Conservation (phyloP, 805 yeast genomes). For the Blastobotrys chiropterorum region DNA sequence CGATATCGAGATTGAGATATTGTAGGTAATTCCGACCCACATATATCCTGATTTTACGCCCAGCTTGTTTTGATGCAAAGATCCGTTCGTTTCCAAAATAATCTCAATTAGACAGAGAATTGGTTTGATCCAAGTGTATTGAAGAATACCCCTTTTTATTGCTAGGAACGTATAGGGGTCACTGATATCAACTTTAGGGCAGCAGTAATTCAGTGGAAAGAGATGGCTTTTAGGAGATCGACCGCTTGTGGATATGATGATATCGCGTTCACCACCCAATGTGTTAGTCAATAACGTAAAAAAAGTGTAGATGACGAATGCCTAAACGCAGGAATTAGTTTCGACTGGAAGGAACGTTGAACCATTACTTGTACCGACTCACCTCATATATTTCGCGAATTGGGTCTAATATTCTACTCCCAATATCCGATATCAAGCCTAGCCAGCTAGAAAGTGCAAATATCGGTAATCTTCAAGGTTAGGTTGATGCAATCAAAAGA, state of each 20-base stretch:
- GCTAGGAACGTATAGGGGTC: constrained; percentile 74
- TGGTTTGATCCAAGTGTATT: constrained; percentile 94
- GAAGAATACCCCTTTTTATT: constrained; percentile 81
- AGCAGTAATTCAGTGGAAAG: constrained; percentile 43
- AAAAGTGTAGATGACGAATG: constrained; percentile 91
- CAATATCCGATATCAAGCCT: constrained; percentile 42
- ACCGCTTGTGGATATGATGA: constrained; percentile 65
- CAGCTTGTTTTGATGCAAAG: constrained; percentile 47
- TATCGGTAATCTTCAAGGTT: constrained; percentile 67
- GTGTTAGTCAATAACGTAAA: constrained; percentile 74
- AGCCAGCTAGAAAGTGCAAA: constrained; percentile 67
- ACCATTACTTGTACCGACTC: too few relatives aligned
- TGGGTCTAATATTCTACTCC: constrained; percentile 57
- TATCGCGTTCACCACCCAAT: constrained; percentile 88
- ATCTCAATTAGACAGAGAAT: constrained; percentile 55
- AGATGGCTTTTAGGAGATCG: constrained; percentile 66
- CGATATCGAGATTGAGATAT: constrained; percentile 73
- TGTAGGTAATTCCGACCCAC: constrained; percentile 66
- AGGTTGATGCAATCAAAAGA: not conserved
- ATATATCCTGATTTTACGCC: constrained; percentile 46
- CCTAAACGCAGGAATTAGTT: too few relatives aligned
- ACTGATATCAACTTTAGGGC: constrained; percentile 66
- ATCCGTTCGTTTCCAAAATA: constrained; percentile 36
- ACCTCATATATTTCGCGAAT: constrained; percentile 86
- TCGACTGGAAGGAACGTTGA: too few relatives aligned